Evolutionary conservation across 345 rosid species (phyloP).

Genomic region (Euphorbia lathyris): DNA sequence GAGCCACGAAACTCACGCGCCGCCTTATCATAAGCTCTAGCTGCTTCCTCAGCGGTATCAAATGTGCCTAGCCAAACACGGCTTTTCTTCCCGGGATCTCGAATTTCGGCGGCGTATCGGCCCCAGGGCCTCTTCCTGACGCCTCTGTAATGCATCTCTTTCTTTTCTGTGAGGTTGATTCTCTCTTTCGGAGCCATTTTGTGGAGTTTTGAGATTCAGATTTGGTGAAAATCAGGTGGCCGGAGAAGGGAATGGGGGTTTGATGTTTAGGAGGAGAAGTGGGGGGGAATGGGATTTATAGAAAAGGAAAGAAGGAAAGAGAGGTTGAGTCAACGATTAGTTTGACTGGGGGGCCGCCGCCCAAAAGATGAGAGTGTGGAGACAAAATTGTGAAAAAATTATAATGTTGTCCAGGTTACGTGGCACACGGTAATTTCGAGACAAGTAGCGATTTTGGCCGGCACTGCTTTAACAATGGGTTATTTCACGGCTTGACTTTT

Average conservation of each 20-base stretch:
- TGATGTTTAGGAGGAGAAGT: neutral
- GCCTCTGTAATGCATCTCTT: slow-evolving; percentile 51
- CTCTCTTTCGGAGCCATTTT: slow-evolving; percentile 42
- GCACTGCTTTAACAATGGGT: slow-evolving; percentile 34
- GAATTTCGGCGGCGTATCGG: slow-evolving; percentile 71
- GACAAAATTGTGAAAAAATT: neutral
- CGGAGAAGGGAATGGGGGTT: neutral
- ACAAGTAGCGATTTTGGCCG: slow-evolving; percentile 40
- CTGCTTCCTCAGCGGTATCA: slow-evolving; percentile 67
- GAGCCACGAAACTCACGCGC: slow-evolving; percentile 63
- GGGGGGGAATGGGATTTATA: neutral
- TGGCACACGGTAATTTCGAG: slow-evolving; percentile 50
- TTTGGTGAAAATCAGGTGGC: neutral
- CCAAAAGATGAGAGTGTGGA: slow-evolving; percentile 26
- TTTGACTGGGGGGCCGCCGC: slow-evolving; percentile 48
- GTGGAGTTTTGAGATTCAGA: neutral
- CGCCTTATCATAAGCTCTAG: slow-evolving; percentile 59
- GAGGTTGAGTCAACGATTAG: slow-evolving; percentile 32
- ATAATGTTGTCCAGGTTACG: slow-evolving; percentile 29
- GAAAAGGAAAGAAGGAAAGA: neutral
- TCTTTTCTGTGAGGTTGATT: slow-evolving; percentile 2
- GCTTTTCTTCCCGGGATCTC: slow-evolving; percentile 65
- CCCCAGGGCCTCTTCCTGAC: slow-evolving; percentile 80
- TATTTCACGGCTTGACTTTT: slow-evolving; percentile 10
- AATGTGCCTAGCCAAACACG: slow-evolving; percentile 80